Conservation (phyloP, 768 basidiomycete species). For the Tulasnella sp. region DNA sequence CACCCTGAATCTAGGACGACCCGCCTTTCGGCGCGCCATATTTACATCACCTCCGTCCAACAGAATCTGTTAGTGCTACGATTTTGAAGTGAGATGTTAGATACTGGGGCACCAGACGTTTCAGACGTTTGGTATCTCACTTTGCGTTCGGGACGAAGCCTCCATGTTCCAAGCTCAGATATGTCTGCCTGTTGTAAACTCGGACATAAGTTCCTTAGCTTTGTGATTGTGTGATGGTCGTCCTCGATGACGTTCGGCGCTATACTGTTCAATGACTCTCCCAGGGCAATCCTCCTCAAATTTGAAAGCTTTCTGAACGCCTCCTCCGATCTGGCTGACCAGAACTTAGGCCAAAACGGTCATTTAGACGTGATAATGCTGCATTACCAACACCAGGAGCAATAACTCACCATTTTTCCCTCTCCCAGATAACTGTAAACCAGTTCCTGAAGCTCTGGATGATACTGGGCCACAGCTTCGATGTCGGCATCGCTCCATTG, state of each 20-base stretch:
- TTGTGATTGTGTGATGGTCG: neutral
- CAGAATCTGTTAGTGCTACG: too few relatives aligned
- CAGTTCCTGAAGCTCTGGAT: neutral
- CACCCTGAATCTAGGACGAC: too few relatives aligned
- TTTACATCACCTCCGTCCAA: too few relatives aligned
- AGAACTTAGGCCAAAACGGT: neutral
- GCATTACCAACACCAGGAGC: neutral
- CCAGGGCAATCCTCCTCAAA: neutral
- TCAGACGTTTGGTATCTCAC: neutral
- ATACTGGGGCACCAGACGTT: too few relatives aligned
- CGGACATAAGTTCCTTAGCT: neutral
- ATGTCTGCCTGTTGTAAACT: neutral
- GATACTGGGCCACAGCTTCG: neutral
- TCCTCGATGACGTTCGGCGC: neutral
- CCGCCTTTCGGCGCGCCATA: too few relatives aligned
- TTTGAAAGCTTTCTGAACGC: neutral
- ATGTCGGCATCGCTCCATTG: neutral
- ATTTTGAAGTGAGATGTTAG: too few relatives aligned
- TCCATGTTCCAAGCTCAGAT: neutral
- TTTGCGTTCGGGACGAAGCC: neutral
- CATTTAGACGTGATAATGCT: neutral
- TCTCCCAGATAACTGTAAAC: neutral
- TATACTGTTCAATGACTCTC: neutral
- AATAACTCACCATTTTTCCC: neutral
- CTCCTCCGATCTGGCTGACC: neutral